phyloP scores from a whole-genome alignment of 306 rosid species.

The Macrotyloma uniflorum region DNA sequence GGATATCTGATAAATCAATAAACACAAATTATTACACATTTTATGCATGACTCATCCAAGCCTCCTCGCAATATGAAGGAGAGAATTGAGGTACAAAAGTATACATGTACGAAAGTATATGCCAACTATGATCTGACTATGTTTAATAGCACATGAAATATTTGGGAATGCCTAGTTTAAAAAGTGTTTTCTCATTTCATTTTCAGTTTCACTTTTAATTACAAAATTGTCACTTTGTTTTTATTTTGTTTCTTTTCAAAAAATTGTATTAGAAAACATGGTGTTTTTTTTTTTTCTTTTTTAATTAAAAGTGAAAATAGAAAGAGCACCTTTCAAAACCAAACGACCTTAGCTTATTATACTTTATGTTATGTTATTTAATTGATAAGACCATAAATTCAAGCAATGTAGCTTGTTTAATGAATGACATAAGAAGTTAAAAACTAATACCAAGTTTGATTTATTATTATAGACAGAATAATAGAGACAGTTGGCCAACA shows the following conservation, averaged over 20 bases:
- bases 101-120: no score
- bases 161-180: not conserved
- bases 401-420: slow-evolving; percentile 5
- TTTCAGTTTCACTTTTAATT: not conserved
- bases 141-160: slow-evolving; percentile 21
- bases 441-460: slow-evolving; percentile 26
- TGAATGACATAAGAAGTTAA: not conserved
- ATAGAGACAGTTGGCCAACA: slow-evolving; percentile 6
- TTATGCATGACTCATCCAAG: slow-evolving; percentile 10
- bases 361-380: not conserved
- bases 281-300: not conserved
- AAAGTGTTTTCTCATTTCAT: not conserved
- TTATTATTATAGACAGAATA: slow-evolving; percentile 14
- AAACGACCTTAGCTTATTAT: not conserved
- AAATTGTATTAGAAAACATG: not conserved
- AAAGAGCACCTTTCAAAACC: not conserved
- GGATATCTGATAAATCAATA: slow-evolving; percentile 58
- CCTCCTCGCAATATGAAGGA: not conserved
- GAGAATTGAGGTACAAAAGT: slow-evolving; percentile 19
- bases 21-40: slow-evolving; percentile 41
- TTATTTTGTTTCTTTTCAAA: not conserved
- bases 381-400: not conserved
- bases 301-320: not conserved
- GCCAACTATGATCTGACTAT: not conserved
- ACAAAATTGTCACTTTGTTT: not conserved